Evolutionary conservation across 1,139 yeast genomes (phyloP).

Genomic region (Neolecta irregularis): DNA sequence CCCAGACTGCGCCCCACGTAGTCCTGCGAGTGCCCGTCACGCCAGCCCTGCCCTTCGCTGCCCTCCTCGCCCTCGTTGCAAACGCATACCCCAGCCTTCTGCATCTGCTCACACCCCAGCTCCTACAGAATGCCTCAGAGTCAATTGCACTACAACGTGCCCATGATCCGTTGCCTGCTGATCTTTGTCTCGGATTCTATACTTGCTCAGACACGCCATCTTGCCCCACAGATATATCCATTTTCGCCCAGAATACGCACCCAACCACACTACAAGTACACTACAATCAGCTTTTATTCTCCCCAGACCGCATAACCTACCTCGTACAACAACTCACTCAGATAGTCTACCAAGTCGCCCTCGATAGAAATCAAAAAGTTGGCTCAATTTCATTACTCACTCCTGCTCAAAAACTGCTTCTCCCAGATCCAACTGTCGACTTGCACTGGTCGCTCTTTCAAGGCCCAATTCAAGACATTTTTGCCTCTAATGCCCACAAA

Average conservation of each 20-base stretch:
- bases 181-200: conserved; percentile 3
- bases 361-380: conserved; percentile 29
- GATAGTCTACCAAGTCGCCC: conserved; percentile 27
- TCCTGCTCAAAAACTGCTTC: conserved; percentile 35
- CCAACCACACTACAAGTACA: conserved; percentile 31
- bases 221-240: too few relatives aligned
- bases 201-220: too few relatives aligned
- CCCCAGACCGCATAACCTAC: conserved; percentile 48
- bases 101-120: conserved; percentile 22
- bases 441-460: conserved; percentile 83
- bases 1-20: conserved; percentile 32
- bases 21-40: conserved; percentile 27
- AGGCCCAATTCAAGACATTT: conserved; percentile 94
- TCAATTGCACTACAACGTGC: not conserved
- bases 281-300: conserved; percentile 67
- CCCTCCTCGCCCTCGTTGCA: conserved; percentile 2
- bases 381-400: conserved; percentile 59
- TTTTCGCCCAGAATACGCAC: too few relatives aligned
- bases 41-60: not conserved
- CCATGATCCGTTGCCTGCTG: not conserved
- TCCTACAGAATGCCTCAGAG: conserved; percentile 4
- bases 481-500: conserved; percentile 63
- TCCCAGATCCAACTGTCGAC: conserved; percentile 81
- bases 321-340: conserved; percentile 59
- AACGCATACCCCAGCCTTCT: conserved; percentile 1